Evolutionary conservation across 805 yeast genomes (phyloP), one percentile per base, ranked within the genome.

Genomic region (Teunomyces stri): DNA sequence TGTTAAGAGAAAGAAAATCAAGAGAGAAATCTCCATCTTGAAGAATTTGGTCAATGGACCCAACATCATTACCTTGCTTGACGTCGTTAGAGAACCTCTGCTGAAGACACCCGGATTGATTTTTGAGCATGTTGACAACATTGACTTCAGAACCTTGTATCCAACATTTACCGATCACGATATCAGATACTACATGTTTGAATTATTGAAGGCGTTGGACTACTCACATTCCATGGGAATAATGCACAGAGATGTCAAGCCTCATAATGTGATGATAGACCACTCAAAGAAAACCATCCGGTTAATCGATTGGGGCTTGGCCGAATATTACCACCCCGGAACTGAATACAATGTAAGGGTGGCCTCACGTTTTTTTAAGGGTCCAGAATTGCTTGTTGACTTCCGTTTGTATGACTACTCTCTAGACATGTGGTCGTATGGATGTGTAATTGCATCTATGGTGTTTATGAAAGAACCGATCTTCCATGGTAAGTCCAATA

Each of bases 191-290:
- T 91, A 91, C 68, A 88, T 91, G 80, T 82, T 76, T 54, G 94
- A 90, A 68, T 73, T 91, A 54, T 75, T 91, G 58, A 78, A 74
- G 48, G 97, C 97, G 0, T 75, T 91, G 53, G 95, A 91, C 69
- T 90, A 79, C 66, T 85, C 89, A 46, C 97, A 91, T 70, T 86
- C 95, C 5, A 87, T 87, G 85, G 97, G 97, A 31, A 89, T 91
- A 54, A 89, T 89, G 85, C 97, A 89, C 67, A 76, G 97, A 63
- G 97, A 89, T 67, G 96, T 89, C 43, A 89, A 89, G 64, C 96
- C 96, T 9, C 96, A 89, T 65, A 89, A 89, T 61, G 89, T 89
- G 38, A 89, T 89, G 96, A 89, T 89, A 56, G 96, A 90, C 67
- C 96, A 89, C 51, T 69, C 74, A 21, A 65, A 62, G 40, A 78